phyloP scores from a whole-genome alignment of 768 basidiomycete genomes.

The Panaeolus cyanescens region DNA sequence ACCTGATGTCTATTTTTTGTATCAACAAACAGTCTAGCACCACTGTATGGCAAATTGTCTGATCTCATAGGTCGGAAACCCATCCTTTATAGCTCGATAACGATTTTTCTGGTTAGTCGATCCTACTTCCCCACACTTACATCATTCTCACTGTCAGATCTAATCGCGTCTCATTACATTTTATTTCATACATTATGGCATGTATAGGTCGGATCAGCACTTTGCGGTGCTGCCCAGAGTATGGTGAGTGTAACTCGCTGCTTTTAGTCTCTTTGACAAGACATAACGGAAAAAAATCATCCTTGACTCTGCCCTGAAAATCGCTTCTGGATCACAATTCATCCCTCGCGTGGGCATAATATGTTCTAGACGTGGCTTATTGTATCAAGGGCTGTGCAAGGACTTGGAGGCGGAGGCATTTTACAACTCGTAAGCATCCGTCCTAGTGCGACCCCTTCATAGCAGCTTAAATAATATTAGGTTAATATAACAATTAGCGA shows the following conservation, averaged over 20 bases:
- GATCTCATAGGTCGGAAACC: slow-evolving; percentile 64
- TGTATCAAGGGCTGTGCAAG: slow-evolving; percentile 76
- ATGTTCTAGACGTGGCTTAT: slow-evolving; percentile 63
- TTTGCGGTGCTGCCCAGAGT: slow-evolving; percentile 80
- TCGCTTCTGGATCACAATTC: neutral
- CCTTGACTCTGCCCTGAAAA: slow-evolving; percentile 3
- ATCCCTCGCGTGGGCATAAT: neutral
- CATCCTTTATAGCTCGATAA: slow-evolving; percentile 65
- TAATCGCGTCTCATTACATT: slow-evolving; percentile 12
- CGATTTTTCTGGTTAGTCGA: slow-evolving; percentile 60
- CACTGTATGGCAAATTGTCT: slow-evolving; percentile 79
- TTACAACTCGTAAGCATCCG: slow-evolving; percentile 55
- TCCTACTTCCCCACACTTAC: slow-evolving; percentile 34
- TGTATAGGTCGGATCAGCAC: slow-evolving; percentile 68
- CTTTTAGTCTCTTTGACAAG: neutral
- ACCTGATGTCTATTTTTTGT: neutral
- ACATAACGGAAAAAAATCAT: neutral
- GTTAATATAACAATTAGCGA: slow-evolving; percentile 75
- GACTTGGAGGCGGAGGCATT: slow-evolving; percentile 82
- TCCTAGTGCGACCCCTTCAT: neutral
- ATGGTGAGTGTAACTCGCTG: slow-evolving; percentile 41
- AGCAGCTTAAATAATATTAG: neutral
- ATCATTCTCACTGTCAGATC: slow-evolving; percentile 3
- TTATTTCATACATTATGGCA: neutral
- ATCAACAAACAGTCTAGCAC: slow-evolving; percentile 48